phyloP scores from a whole-genome alignment of 2,329 filamentous ascomycete genomes.

The Chaetomium olivaceum region DNA sequence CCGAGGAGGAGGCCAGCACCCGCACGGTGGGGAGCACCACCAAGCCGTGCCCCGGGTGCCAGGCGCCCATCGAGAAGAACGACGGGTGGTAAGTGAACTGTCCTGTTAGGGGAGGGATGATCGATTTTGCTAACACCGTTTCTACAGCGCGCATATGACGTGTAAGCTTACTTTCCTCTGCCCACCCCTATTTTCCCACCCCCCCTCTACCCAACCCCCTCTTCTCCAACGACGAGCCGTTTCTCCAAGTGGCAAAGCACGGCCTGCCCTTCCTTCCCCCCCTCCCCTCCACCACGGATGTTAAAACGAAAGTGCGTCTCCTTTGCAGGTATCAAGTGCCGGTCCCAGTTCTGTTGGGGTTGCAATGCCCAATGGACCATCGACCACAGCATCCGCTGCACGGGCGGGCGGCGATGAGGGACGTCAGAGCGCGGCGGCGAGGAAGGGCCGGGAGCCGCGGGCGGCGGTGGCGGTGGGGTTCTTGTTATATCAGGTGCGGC shows the following conservation, averaged over 20 bases:
- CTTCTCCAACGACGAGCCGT: conserved; percentile 7
- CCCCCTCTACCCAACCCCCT: too few relatives aligned
- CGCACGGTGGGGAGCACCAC: conserved; percentile 37
- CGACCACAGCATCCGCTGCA: conserved; percentile 33
- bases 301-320: neutral
- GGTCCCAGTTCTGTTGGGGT: conserved; percentile 41
- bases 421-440: too few relatives aligned
- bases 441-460: neutral
- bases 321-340: conserved; percentile 40
- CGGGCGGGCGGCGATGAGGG: neutral
- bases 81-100: conserved; percentile 43
- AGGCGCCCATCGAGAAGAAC: conserved; percentile 44
- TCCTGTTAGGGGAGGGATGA: neutral
- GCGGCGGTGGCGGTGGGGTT: too few relatives aligned
- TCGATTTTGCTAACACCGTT: conserved; percentile 27
- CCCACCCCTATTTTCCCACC: too few relatives aligned
- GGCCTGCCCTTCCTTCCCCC: neutral
- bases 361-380: conserved; percentile 34
- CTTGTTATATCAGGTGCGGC: conserved; percentile 6
- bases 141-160: conserved; percentile 43
- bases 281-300: neutral
- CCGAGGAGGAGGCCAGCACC: conserved; percentile 41
- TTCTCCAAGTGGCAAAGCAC: neutral
- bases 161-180: conserved; percentile 39
- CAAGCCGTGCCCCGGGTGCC: conserved; percentile 44